phyloP scores from a whole-genome alignment of 2,329 filamentous ascomycete species.

The Ophiostoma angusticollis region DNA sequence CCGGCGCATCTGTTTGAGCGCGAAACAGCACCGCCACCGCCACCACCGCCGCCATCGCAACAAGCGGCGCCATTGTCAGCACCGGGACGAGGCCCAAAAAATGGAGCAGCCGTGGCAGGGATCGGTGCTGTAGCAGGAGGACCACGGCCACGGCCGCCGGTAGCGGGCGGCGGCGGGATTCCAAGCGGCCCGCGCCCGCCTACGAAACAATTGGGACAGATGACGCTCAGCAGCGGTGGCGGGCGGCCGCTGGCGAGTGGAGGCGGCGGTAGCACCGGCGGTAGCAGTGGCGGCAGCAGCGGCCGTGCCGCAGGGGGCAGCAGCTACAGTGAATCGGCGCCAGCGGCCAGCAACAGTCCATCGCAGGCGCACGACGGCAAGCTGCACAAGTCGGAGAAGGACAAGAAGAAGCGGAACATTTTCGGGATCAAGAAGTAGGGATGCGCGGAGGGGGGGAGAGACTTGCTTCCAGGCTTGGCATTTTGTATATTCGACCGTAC shows the following conservation, averaged over 20 bases:
- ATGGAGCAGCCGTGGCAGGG: slow-evolving; percentile 12
- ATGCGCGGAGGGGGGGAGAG: too few relatives aligned
- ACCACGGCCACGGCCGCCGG: slow-evolving; percentile 5
- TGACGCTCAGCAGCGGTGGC: slow-evolving; percentile 40
- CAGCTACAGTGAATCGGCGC: slow-evolving; percentile 14
- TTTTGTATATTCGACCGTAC: too few relatives aligned
- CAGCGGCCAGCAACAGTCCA: background rate
- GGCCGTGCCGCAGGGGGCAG: slow-evolving; percentile 15
- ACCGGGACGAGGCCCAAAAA: too few relatives aligned
- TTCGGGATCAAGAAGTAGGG: slow-evolving; percentile 24
- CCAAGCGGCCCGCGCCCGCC: slow-evolving; percentile 32
- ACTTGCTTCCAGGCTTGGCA: too few relatives aligned
- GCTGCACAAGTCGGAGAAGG: slow-evolving; percentile 35
- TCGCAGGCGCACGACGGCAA: slow-evolving; percentile 19
- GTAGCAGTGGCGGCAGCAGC: slow-evolving; percentile 14
- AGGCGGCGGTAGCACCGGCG: too few relatives aligned
- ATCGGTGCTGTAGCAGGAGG: slow-evolving; percentile 18
- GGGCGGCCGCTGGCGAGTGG: too few relatives aligned
- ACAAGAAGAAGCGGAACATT: slow-evolving; percentile 24
- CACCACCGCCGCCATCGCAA: slow-evolving; percentile 31
- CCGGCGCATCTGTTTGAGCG: slow-evolving; percentile 79
- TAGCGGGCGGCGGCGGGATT: slow-evolving; percentile 19
- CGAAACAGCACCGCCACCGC: slow-evolving; percentile 41
- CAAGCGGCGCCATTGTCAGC: too few relatives aligned
- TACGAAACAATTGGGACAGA: slow-evolving; percentile 40